Conservation (phyloP, 106 monocot species). For the Alisma plantagoaquatica region DNA sequence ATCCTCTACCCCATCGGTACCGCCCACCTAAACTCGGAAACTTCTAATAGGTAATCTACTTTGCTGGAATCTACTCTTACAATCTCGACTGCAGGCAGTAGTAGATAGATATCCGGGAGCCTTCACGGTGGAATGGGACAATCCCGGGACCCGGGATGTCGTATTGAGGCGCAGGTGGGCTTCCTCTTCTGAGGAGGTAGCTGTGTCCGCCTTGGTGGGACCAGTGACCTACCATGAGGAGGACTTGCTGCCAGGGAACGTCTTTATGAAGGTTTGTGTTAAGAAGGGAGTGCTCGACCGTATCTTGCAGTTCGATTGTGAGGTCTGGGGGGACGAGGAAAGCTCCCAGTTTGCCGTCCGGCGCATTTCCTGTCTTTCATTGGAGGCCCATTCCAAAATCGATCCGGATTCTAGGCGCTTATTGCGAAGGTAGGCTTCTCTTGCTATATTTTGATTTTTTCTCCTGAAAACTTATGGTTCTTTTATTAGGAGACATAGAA, state of each 20-base stretch:
- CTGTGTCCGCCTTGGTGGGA: neutral
- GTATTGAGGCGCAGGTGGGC: neutral
- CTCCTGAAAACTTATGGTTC: too few relatives aligned
- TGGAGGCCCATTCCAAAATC: too few relatives aligned
- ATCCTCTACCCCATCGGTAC: neutral
- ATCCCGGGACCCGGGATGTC: neutral
- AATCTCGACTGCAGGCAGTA: neutral
- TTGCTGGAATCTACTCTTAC: too few relatives aligned
- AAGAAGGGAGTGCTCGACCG: neutral
- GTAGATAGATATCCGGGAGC: neutral
- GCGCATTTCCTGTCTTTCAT: neutral
- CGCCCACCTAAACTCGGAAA: neutral
- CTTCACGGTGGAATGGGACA: conserved; percentile 1
- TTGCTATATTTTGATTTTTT: too few relatives aligned
- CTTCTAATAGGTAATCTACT: neutral
- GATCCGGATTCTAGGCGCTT: too few relatives aligned
- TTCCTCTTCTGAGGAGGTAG: neutral
- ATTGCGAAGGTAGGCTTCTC: too few relatives aligned
- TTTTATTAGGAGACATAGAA: too few relatives aligned
- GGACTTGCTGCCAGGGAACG: neutral
- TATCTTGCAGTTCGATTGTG: neutral
- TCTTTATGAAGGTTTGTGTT: conserved; percentile 1
- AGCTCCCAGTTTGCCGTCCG: neutral
- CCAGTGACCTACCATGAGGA: neutral
- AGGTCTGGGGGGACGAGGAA: neutral